These are phyloP conservation scores for Deakozyma indianensis DNA, from an alignment of 805 yeast genomes.

Conservation along the genomic window DNA sequence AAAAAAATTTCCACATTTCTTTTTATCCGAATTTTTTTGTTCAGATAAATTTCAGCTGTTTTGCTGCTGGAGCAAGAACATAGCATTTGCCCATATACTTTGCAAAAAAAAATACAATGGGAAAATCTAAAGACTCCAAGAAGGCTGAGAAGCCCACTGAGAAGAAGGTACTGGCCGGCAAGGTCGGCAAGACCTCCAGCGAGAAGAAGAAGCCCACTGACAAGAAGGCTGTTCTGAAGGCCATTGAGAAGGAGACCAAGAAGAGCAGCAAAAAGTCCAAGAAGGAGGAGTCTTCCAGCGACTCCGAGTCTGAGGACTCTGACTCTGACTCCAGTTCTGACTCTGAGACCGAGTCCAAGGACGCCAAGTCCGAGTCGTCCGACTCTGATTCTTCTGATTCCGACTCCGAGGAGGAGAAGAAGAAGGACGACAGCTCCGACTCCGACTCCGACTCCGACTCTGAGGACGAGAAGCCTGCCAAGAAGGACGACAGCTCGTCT, in stretches of 20 bases:
- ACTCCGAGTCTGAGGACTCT: constrained; percentile 16
- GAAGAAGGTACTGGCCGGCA: background rate
- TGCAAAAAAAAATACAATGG: background rate
- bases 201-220: background rate
- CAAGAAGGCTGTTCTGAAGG: constrained; percentile 1
- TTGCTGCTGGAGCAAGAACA: too few relatives aligned
- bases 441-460: constrained; percentile 17
- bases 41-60: background rate
- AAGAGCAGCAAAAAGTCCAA: constrained; percentile 7
- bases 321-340: constrained; percentile 17
- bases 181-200: background rate
- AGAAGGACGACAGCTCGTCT: constrained; percentile 5
- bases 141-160: background rate
- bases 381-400: constrained; percentile 16
- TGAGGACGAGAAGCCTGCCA: constrained; percentile 8
- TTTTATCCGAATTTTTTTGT: background rate
- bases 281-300: constrained; percentile 10
- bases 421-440: constrained; percentile 15
- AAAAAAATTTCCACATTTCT: background rate
- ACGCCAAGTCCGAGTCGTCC: constrained; percentile 8
- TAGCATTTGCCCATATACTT: background rate
- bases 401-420: constrained; percentile 7
- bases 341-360: constrained; percentile 15
- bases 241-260: constrained; percentile 7
- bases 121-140: background rate